Conservation (phyloP, 1,139 yeast genomes). For the Debaryomyces robertsiae region DNA sequence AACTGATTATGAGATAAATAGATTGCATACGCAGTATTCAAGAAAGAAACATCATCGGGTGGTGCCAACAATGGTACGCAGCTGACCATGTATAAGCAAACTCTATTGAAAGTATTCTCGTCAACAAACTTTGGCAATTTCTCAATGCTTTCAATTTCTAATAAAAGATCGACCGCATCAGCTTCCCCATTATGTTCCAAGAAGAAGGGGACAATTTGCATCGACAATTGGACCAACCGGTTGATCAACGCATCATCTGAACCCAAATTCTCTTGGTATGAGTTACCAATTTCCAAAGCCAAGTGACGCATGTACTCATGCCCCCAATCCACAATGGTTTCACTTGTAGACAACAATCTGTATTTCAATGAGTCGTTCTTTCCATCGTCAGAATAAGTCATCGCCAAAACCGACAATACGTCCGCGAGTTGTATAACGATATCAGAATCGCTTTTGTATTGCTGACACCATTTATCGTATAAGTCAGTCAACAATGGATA, state of each 20-base stretch:
- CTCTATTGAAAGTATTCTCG: slow-evolving; percentile 80
- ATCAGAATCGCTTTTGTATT: slow-evolving; percentile 29
- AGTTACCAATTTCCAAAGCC: slow-evolving; percentile 92
- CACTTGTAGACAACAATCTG: slow-evolving; percentile 64
- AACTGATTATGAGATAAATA: slow-evolving; percentile 78
- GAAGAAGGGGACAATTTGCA: slow-evolving; percentile 86
- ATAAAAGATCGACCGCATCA: slow-evolving; percentile 91
- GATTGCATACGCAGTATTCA: slow-evolving; percentile 88
- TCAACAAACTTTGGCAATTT: slow-evolving; percentile 83
- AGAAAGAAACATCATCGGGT: slow-evolving; percentile 85
- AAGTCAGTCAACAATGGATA: slow-evolving; percentile 66
- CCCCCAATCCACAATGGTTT: slow-evolving; percentile 86
- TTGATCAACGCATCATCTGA: slow-evolving; percentile 43
- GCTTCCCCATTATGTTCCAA: slow-evolving; percentile 97
- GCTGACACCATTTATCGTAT: slow-evolving; percentile 66
- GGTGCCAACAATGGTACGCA: slow-evolving; percentile 96
- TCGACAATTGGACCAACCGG: slow-evolving; percentile 63
- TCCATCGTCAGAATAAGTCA: slow-evolving; percentile 90
- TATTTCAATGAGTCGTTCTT: slow-evolving; percentile 79
- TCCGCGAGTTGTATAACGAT: slow-evolving; percentile 59
- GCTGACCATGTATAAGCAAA: slow-evolving; percentile 90
- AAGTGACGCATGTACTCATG: slow-evolving; percentile 96
- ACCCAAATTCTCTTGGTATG: slow-evolving; percentile 70
- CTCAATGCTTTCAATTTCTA: slow-evolving; percentile 88
- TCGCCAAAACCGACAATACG: slow-evolving; percentile 87